Base-by-base conservation (phyloP, 345 rosid genomes). In the Corchorus capsularis region DNA sequence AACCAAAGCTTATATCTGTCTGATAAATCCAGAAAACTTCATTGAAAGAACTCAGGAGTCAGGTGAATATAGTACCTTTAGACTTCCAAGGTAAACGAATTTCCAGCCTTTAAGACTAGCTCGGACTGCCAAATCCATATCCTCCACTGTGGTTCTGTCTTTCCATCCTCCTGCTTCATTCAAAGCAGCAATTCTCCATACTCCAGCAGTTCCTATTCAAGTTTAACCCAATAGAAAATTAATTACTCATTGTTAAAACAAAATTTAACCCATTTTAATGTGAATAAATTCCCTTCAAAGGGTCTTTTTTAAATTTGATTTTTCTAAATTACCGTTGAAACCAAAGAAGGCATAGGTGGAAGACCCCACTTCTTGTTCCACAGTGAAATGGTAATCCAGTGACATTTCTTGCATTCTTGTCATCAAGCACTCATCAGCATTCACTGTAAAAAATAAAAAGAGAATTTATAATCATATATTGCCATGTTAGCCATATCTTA, bases 361-460 rank as follows among this genome's bases (percentile, higher is more conserved):
- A 66, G 98, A 94, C 10, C 98, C 98, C 80, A 93, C 97, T 93
- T 93, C 97, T 84, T 94, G 98, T 78, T 94, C 98, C 5, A 93
- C 98, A 0, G 94, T 87, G 63, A 94, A 94, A 86, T 94, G 98
- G 85, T 94, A 94, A 80, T 93, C 97, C 77, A 94, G 75, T 0
- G 98, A 94, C 98, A 94, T 94, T 83, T 94, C 97, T 90, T 94
- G 98, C 95, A 94, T 89, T 76, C 98, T 93, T 75, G 98, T 94
- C 98, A 94, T 91, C 88, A 94, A 80, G 81, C 97, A 94, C 82
- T 94, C 97, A 72, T 94, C 93, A 19, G 98, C 78, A 76, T 94
- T 94, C 80, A 93, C 98, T 94, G 92, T 81, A 80, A 74, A 70
- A 77, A 63, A 41, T 41, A 35, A 34, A 57, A n/a, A 14, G 1